phyloP scores from a whole-genome alignment of 139 green algal species.

The Desmodesmus armatus region DNA sequence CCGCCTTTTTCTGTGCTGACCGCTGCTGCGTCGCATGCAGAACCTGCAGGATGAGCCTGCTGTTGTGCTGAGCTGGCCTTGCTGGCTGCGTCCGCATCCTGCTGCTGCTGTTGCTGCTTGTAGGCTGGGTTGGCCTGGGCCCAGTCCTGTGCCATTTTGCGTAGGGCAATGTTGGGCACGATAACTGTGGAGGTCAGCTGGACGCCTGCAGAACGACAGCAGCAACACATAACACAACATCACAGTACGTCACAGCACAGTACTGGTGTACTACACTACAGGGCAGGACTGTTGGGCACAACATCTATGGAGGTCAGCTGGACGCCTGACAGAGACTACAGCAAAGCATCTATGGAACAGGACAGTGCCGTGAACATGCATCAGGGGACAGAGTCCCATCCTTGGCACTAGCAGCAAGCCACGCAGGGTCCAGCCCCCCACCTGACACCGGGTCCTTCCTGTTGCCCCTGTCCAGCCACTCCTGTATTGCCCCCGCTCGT shows the following conservation, averaged over 20 bases:
- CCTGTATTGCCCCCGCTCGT: slow-evolving; percentile 25
- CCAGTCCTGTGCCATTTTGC: slow-evolving; percentile 16
- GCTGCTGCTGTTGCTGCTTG: slow-evolving; percentile 21
- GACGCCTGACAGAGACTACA: neutral
- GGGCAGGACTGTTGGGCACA: neutral
- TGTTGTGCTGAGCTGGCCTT: neutral
- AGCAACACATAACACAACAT: neutral
- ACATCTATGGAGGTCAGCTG: neutral
- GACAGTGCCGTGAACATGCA: too few species aligned
- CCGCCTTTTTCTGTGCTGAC: neutral
- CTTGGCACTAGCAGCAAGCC: too few species aligned
- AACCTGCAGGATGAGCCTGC: too few species aligned
- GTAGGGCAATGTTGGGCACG: neutral
- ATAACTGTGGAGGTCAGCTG: neutral
- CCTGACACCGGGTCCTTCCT: slow-evolving; percentile 20
- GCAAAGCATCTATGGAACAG: neutral
- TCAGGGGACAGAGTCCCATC: too few species aligned
- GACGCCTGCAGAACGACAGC: neutral
- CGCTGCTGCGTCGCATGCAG: slow-evolving; percentile 5
- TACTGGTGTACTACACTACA: neutral
- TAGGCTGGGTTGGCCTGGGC: neutral
- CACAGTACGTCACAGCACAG: neutral
- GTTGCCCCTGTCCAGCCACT: slow-evolving; percentile 33
- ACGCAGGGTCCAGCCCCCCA: neutral
- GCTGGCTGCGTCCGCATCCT: neutral